These are phyloP conservation scores for Aspergillus sp. DNA, from an alignment of 2,329 filamentous ascomycete genomes.

Conservation along the genomic window DNA sequence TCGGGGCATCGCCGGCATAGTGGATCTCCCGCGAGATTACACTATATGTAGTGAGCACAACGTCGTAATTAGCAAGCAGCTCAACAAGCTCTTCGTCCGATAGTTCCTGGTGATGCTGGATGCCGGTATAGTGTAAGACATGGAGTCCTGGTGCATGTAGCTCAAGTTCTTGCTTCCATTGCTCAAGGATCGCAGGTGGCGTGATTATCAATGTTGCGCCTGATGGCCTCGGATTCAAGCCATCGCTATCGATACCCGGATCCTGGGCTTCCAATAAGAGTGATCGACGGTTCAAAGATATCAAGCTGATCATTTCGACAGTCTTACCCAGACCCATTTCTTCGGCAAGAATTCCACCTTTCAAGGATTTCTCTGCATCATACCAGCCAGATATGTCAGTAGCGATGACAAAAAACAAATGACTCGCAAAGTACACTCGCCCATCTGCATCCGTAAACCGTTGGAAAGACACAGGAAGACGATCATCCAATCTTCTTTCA, in stretches of 20 bases:
- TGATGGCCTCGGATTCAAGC: constrained; percentile 33
- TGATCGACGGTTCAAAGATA: constrained; percentile 35
- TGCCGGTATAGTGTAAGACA: constrained; percentile 54
- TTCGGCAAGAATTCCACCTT: constrained; percentile 45
- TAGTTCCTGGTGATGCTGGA: constrained; percentile 33
- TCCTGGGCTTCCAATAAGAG: constrained; percentile 5
- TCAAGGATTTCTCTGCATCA: constrained; percentile 24
- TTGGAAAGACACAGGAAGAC: constrained; percentile 36
- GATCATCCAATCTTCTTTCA: constrained; percentile 1
- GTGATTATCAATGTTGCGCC: constrained; percentile 60
- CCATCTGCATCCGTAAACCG: constrained; percentile 34
- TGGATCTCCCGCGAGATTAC: constrained; percentile 78
- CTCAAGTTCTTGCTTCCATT: constrained; percentile 59
- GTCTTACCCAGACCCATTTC: constrained; percentile 50
- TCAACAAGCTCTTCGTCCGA: constrained; percentile 40
- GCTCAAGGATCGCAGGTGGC: constrained; percentile 56
- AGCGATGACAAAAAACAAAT: constrained; percentile 36
- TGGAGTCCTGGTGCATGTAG: constrained; percentile 53
- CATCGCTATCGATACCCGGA: constrained; percentile 10
- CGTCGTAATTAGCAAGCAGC: constrained; percentile 46
- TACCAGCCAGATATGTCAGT: constrained; percentile 31
- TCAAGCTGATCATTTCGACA: constrained; percentile 44
- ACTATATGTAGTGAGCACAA: constrained; percentile 60
- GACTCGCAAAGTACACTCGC: constrained; percentile 35
- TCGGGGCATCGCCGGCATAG: constrained; percentile 65